Evolutionary conservation across 2,329 filamentous ascomycete species (phyloP).

Genomic region (Stachybotrys chartarum): DNA sequence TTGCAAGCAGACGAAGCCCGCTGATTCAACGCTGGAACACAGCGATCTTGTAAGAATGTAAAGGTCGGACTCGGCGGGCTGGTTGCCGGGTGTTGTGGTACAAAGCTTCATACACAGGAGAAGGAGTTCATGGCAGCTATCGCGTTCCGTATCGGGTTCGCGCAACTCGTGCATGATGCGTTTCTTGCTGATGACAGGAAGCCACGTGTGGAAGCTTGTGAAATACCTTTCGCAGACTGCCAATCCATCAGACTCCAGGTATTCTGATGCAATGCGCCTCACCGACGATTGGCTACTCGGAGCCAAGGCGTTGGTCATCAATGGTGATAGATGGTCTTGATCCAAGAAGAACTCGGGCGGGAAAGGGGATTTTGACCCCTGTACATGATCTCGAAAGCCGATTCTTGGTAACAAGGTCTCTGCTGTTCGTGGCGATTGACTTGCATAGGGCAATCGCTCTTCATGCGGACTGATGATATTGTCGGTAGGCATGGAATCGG

Average conservation of each 20-base stretch:
- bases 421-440: neutral
- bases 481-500: neutral
- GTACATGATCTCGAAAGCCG: neutral
- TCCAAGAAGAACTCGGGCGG: neutral
- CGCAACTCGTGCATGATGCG: conserved; percentile 3
- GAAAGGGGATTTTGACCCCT: neutral
- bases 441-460: neutral
- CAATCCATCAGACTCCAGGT: neutral
- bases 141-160: neutral
- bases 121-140: conserved; percentile 6
- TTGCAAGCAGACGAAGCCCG: conserved; percentile 8
- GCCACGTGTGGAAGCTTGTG: conserved; percentile 6
- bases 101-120: conserved; percentile 12
- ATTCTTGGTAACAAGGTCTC: neutral
- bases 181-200: conserved; percentile 11
- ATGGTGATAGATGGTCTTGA: neutral
- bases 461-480: neutral
- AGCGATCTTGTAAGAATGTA: conserved; percentile 5
- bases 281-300: neutral
- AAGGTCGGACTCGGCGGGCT: conserved; percentile 1
- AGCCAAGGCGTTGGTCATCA: neutral
- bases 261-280: neutral
- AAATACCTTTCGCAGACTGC: conserved; percentile 6
- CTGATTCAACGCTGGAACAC: conserved; percentile 5
- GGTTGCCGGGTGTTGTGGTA: neutral